phyloP scores from a whole-genome alignment of 441 rosid genomes.

The Populus tomentosa region DNA sequence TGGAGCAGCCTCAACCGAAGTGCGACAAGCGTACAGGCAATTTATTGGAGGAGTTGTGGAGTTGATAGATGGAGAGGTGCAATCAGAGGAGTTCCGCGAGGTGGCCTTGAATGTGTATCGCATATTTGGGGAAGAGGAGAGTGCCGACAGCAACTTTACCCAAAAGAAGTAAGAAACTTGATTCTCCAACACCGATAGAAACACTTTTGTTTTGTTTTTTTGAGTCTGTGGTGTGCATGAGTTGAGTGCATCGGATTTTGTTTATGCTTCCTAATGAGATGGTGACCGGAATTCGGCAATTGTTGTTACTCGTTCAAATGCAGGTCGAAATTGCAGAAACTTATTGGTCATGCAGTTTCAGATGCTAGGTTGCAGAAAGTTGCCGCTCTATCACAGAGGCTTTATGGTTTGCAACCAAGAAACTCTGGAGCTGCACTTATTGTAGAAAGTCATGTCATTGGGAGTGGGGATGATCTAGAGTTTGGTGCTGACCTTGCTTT shows the following conservation, averaged over 20 bases:
- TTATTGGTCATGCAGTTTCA: conserved; percentile 58
- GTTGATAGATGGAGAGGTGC: conserved; percentile 66
- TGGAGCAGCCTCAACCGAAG: conserved; percentile 63
- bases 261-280: background rate
- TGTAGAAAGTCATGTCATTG: conserved; percentile 34
- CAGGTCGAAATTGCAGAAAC: conserved; percentile 72
- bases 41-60: conserved; percentile 76
- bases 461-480: conserved; percentile 43
- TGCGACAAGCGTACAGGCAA: conserved; percentile 74
- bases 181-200: background rate
- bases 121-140: conserved; percentile 51
- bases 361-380: conserved; percentile 50
- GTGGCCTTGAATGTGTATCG: conserved; percentile 54
- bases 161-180: conserved; percentile 48
- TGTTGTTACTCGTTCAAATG: conserved; percentile 19
- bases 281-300: background rate
- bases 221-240: background rate
- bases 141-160: conserved; percentile 26
- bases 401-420: conserved; percentile 52
- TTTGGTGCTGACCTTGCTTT: conserved; percentile 82
- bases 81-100: conserved; percentile 79
- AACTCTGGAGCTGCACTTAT: conserved; percentile 24
- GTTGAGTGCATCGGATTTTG: too few relatives aligned
- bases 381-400: conserved; percentile 52
- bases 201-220: background rate